Conservation (phyloP, 192 early-diverging fungal species). For the Umbelopsis isabellina region DNA sequence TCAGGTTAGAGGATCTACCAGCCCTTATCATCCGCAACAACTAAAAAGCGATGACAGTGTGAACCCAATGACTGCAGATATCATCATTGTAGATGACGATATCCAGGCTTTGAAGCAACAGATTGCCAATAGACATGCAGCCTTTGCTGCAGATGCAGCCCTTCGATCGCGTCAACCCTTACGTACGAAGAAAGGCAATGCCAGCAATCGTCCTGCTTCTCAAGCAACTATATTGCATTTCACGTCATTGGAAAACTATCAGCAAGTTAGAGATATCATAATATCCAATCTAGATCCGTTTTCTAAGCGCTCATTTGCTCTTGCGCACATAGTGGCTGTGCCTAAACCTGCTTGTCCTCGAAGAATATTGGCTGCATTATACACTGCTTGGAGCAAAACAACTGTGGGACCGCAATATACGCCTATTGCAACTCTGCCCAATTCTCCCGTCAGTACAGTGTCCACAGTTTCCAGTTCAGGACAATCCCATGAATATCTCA, state of each 20-base stretch:
- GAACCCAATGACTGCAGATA: constrained; percentile 39
- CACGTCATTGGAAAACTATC: constrained; percentile 53
- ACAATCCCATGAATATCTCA: not conserved
- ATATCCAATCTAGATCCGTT: not conserved
- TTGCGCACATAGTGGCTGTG: constrained; percentile 53
- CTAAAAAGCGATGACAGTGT: constrained; percentile 28
- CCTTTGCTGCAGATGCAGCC: not conserved
- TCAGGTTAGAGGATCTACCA: not conserved
- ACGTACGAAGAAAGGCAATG: not conserved
- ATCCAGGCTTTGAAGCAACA: constrained; percentile 51
- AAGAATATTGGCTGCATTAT: constrained; percentile 60
- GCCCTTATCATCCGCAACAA: not conserved
- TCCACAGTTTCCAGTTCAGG: not conserved
- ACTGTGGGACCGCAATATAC: constrained; percentile 53
- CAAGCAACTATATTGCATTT: constrained; percentile 54
- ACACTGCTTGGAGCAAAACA: constrained; percentile 53
- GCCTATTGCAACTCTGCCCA: constrained; percentile 57
- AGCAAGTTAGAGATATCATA: constrained; percentile 50
- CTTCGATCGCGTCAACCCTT: not conserved
- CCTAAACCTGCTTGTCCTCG: constrained; percentile 66
- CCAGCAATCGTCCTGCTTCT: not conserved
- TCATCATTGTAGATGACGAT: constrained; percentile 66
- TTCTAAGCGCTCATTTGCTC: constrained; percentile 33
- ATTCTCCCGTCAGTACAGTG: constrained; percentile 32
- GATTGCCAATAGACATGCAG: constrained; percentile 6